Base-by-base conservation (phyloP, 2,329 filamentous ascomycete species). In the Ambrosiella cleistominuta region DNA sequence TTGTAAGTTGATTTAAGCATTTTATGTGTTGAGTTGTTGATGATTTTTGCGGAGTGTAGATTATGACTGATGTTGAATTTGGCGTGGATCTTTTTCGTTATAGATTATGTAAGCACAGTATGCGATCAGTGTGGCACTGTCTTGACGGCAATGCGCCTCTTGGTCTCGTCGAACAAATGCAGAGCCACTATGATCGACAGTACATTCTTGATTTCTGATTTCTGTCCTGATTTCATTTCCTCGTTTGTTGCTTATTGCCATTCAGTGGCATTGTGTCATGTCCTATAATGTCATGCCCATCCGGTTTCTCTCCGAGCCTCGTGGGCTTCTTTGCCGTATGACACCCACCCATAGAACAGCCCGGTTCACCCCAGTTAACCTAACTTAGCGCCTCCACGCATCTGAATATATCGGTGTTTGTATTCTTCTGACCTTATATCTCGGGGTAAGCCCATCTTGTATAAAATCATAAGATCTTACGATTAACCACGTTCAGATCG, bases 381-480 rank as follows among this genome's bases (percentile, higher is more conserved):
- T 42, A 50, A 12, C 49, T 7, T 56, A 88, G 80, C 83, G 82
- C 67, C 89, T 87, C 1, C 93, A 96, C 73, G 86, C 87, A 9
- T 81, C 87, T 5, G 93, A 98, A 68, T 96, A 95, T 70, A 70
- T 94, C 37, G 88, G 88, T 40, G 79, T 97, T 62, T 72, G 75
- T 1, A 69, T 86, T 44, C 74, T 97, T n/a, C 66, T 88, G 7
- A 72, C 75, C 4, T 79, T 76, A 56, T 93, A 87, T 70, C 69
- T 85, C 15, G 65, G 82, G 60, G 80, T 84, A 66, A 62, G 71
- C 67, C 57, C 37, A 53, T 45, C 38, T 17, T 52, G 7, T 35
- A 39, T 54, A 13, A 51, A 52, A 36, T 15, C 13, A 12, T 37
- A 2, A 6, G 5, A 56, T n/a, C 9, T 13, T n/a, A 47, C 15